Base-by-base conservation (phyloP, 1,284 basidiomycete genomes). In the Leucoagaricus sp. region DNA sequence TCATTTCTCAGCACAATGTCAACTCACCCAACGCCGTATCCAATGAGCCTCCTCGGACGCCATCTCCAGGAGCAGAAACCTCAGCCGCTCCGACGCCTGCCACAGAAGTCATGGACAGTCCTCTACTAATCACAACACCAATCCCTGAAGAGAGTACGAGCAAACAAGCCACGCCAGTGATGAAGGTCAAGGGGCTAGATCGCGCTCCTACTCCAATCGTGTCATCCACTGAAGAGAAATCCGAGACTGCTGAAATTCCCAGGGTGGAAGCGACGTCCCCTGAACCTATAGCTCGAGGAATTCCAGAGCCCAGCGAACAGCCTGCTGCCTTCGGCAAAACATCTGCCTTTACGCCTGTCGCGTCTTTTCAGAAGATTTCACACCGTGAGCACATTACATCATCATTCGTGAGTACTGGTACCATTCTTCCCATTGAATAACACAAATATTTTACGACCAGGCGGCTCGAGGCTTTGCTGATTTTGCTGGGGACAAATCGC, bases 401-500 rank as follows among this genome's bases (percentile, higher is more conserved):
- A 3, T 41, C 54, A 34, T 56, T 56, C 7, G 54, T 56, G 26
- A 33, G 48, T n/a, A 19, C 4, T 4, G 1, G 3, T 28, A 26
- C 2, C 5, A 2, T 2, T 25, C 7, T n/a, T 34, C 21, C 17
- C 8, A 26, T 17, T 21, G 26, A 15, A 3, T 8, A 8, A 19
- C n/a, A 23, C 33, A 23, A 4, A 2, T 7, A 33, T 19, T 12
- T 36, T 19, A 10, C n/a, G 7, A 19, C 12, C 28, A 56, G 54
- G 49, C 33, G 41, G 36, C 40, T 6, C 54, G 60, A n/a, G 71
- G 75, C 10, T 80, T 82, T 60, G 75, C 79, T 15, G 70, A 75
- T 9, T 81, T 80, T 57, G 72, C 76, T 12, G 72, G 75, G 15
- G 70, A 75, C 3, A 60, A 68, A 3, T 78, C 78, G 12, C 70